Evolutionary conservation across 345 rosid genomes (phyloP).

Genomic region (Eucalyptus sideroxylon): DNA sequence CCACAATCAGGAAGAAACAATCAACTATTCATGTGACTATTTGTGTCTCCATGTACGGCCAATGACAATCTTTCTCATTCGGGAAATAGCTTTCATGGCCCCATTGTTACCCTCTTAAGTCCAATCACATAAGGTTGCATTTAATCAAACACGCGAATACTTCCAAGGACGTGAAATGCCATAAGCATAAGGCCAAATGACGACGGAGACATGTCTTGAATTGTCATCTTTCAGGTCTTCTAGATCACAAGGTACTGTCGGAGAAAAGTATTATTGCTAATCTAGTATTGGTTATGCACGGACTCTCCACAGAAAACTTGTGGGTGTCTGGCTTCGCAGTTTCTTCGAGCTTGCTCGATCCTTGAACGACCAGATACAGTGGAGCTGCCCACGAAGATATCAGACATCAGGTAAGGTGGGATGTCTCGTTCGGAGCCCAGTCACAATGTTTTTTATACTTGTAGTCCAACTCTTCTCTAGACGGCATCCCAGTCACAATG

Average conservation of each 20-base stretch:
- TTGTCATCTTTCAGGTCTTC: neutral
- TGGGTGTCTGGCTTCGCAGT: neutral
- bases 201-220: neutral
- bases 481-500: neutral
- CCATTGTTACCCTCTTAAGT: neutral
- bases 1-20: neutral
- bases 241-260: neutral
- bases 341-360: neutral
- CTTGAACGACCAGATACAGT: neutral
- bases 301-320: neutral
- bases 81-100: neutral
- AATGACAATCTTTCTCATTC: neutral
- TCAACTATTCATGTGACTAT: neutral
- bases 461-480: neutral
- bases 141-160: neutral
- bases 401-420: neutral
- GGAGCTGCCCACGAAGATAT: neutral
- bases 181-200: neutral
- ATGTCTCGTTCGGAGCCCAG: neutral
- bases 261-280: neutral
- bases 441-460: neutral
- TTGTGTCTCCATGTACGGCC: neutral
- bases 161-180: neutral
- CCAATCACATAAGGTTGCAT: neutral
- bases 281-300: neutral